Conservation (phyloP, 768 basidiomycete species). For the Chlorophyllum brunneum region DNA sequence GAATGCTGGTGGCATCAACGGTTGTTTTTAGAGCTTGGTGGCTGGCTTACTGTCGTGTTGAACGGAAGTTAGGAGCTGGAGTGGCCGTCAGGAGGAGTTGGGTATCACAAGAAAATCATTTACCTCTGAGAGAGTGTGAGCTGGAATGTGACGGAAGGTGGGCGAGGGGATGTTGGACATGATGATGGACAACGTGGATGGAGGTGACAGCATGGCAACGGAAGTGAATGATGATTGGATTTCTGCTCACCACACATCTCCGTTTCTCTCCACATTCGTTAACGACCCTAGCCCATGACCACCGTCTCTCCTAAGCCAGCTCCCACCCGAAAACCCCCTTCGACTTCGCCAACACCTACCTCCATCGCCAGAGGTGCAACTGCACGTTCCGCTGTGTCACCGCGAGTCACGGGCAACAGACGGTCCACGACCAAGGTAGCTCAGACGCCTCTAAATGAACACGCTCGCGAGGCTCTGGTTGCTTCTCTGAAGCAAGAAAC, state of each 20-base stretch:
- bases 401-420: conserved; percentile 47
- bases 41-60: conserved; percentile 30
- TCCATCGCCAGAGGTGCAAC: conserved; percentile 51
- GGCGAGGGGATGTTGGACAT: conserved; percentile 7
- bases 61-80: conserved; percentile 41
- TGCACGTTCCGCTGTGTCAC: conserved; percentile 61
- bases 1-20: conserved; percentile 20
- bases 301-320: conserved; percentile 44
- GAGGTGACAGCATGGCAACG: conserved; percentile 11
- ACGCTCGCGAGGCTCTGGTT: conserved; percentile 52
- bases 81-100: not conserved
- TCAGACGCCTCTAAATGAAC: conserved; percentile 36
- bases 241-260: conserved; percentile 13
- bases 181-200: conserved; percentile 3
- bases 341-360: conserved; percentile 41
- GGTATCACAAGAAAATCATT: conserved; percentile 10
- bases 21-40: not conserved
- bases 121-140: conserved; percentile 12
- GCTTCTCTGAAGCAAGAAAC: conserved; percentile 72
- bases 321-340: conserved; percentile 38
- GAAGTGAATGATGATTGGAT: not conserved
- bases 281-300: conserved; percentile 29
- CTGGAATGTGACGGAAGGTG: conserved; percentile 14
- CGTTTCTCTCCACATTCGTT: conserved; percentile 3
- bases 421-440: conserved; percentile 48